A percentile compares a stretch with the other conserved stretches of the same genome.
Conservation (phyloP, 139 green algal species). For the Tetraselmis striata region DNA sequence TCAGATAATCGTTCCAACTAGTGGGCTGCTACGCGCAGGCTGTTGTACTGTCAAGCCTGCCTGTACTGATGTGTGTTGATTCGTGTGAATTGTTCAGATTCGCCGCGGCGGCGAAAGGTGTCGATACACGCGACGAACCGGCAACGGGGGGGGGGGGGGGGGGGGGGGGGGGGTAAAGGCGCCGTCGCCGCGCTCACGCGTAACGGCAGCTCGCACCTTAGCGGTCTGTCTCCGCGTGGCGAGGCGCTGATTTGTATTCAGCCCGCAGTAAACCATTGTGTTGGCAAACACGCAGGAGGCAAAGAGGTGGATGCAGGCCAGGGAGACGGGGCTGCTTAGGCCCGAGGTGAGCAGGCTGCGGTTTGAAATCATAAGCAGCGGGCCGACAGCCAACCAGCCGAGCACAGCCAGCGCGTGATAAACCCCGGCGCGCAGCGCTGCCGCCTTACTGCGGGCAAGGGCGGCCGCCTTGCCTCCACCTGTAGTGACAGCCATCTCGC, state of each 20-base stretch:
- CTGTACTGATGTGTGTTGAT: background rate
- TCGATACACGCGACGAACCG: background rate
- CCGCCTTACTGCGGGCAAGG: no score
- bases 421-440: no score
- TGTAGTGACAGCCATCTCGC: no score
- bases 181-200: no score
- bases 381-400: background rate
- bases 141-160: background rate
- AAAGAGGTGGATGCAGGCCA: background rate
- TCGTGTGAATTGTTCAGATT: background rate
- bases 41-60: no score
- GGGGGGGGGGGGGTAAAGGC: no score
- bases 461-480: no score
- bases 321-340: background rate
- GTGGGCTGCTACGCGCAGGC: no score
- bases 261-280: background rate
- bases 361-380: background rate
- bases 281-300: background rate
- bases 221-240: background rate
- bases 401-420: background rate
- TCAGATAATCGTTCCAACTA: no score
- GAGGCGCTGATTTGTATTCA: background rate
- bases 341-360: background rate
- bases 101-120: background rate
- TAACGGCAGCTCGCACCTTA: no score